Evolutionary conservation across 345 rosid species (phyloP), one percentile per base, ranked within the genome.

Genomic region (Kandelia obovata): DNA sequence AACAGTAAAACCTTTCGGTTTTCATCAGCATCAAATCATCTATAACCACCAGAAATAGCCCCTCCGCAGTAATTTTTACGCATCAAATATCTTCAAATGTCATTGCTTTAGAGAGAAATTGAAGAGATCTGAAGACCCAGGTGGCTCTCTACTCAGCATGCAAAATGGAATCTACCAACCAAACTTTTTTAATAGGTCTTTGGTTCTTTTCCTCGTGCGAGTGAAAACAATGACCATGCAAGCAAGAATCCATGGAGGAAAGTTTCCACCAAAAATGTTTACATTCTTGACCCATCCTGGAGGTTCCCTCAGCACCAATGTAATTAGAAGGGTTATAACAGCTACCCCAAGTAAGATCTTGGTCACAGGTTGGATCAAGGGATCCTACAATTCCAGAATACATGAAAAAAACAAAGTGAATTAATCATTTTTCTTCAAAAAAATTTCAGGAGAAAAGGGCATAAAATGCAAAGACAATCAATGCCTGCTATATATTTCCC

Each of bases 161-260:
- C 43, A 34, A 27, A 64, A 26, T 16, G 25, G 16, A 55, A 55
- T 53, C 64, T 63, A 77, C 76, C 72, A 67, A 61, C 96, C 87
- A 58, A 62, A 74, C 77, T 81, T 88, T 74, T 72, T 86, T 58
- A 92, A 81, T 59, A 85, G 80, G 79, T 90, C 83, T 78, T 71
- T 80, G 19, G 96, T 90, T 82, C 99, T 82, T 89, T 92, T 95
- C 86, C 98, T 90, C 79, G 84, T 91, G 35, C 96, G 96, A 19
- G 90, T 87, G 72, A 95, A 92, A 64, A 88, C 96, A 21, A 95
- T 84, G 7, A 95, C 91, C 10, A 87, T 62, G 71, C 90, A 92
- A 20, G 99, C 99, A 5, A 95, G 85, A 68, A 95, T 69, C 98
- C 99, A 95, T 7, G 99, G 98, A 56, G 95, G 93, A 73, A 86